Base-by-base conservation (phyloP, 345 rosid genomes). In the Draba incana region DNA sequence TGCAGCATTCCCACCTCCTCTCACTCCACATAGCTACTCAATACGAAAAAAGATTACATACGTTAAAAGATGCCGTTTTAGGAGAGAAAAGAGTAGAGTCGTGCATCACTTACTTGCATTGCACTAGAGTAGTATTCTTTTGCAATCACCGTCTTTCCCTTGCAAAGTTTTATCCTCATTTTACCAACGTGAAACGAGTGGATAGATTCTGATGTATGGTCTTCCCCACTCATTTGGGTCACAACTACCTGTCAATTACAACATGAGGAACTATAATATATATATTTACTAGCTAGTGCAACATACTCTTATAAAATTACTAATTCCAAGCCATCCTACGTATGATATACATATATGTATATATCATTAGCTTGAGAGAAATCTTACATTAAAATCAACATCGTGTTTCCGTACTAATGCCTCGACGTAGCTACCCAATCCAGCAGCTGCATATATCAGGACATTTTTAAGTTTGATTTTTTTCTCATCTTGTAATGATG, bases 1-100 rank as follows among this genome's bases (percentile, higher is more conserved):
- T 8, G 98, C 99, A 0, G 98, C 99, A 70, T 92, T 94, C 37
- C 98, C 99, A 15, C 93, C 98, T 71, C 99, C 99, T 86, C 99
- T 81, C 46, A 92, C 98, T 71, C 99, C 98, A 57, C 99, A 94
- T 14, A 94, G 77, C 99, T 94, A 66, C 65, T 70, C 56, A 49
- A 74, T 24, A 46, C 28, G 16, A 61, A 6, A 33, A 62, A 76
- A n/a, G 39, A n/a, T 44, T 57, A 67, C 16, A 14, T 48, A 13
- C 3, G 42, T 71, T 13, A 23, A 57, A 10, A 15, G 11, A 25
- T 15, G 33, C 43, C 4, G 15, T 6, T 30, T 72, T 57, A 16
- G n/a, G 5, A 2, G 27, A 2, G 6, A n/a, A 30, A 42, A 11
- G 48, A 38, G 28, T 49, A 10, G 31, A 48, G 25, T 12, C 6